Percentiles rank a stretch among this genome's conserved stretches.
phyloP scores from a whole-genome alignment of 2,329 filamentous ascomycete genomes.

The Basipetospora sp. region DNA sequence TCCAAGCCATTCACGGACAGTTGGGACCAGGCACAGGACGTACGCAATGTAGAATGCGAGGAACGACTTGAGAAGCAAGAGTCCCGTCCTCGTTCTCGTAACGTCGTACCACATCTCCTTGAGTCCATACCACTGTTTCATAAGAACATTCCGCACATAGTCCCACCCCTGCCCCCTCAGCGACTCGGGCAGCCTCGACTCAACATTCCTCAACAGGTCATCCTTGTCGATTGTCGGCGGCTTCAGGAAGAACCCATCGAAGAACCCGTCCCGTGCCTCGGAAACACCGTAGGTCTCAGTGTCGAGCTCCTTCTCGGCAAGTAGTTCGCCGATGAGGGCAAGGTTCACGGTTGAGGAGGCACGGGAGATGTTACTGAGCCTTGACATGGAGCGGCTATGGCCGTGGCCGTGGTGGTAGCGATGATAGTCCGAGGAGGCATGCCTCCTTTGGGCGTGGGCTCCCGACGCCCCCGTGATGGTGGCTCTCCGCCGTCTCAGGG shows the following conservation, averaged over 20 bases:
- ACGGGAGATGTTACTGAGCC: not conserved
- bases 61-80: conserved; percentile 38
- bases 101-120: conserved; percentile 22
- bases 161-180: conserved; percentile 33
- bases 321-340: conserved; percentile 17
- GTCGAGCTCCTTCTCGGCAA: conserved; percentile 20
- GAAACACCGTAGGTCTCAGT: conserved; percentile 27
- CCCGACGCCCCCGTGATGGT: not conserved
- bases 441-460: not conserved
- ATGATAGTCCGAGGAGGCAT: not conserved
- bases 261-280: conserved; percentile 32
- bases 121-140: conserved; percentile 31
- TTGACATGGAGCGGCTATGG: not conserved
- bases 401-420: not conserved
- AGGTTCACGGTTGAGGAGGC: conserved; percentile 2
- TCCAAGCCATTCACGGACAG: conserved; percentile 34
- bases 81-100: conserved; percentile 33
- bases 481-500: not conserved
- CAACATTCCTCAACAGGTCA: conserved; percentile 25
- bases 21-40: conserved; percentile 37
- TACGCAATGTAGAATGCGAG: conserved; percentile 43
- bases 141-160: conserved; percentile 30
- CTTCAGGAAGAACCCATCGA: conserved; percentile 32
- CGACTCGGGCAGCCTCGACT: conserved; percentile 29
- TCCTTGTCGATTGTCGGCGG: conserved; percentile 23